phyloP scores from a whole-genome alignment of 2,329 filamentous ascomycete genomes.

The Dothiorella sarmentorum region DNA sequence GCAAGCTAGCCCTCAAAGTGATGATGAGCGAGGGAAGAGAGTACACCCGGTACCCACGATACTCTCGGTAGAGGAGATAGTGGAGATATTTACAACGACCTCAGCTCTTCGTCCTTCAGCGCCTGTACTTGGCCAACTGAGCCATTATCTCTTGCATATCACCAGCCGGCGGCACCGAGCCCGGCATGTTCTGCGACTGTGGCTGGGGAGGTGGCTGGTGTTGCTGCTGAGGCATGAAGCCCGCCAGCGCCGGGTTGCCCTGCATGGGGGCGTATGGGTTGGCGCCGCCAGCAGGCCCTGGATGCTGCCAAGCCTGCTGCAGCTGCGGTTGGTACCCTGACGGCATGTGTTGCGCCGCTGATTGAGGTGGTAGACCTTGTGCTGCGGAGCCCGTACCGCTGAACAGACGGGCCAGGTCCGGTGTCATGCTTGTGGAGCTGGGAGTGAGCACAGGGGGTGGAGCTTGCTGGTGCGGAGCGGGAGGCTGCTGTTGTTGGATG shows the following conservation, averaged over 20 bases:
- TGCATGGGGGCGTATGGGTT: slow-evolving; percentile 27
- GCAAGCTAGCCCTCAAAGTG: no score
- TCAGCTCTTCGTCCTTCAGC: no score
- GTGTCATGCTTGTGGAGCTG: slow-evolving; percentile 24
- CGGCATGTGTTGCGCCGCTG: slow-evolving; percentile 23
- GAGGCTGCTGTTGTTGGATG: slow-evolving; percentile 41
- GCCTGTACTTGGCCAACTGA: slow-evolving; percentile 63
- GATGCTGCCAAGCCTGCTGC: slow-evolving; percentile 31
- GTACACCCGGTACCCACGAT: no score
- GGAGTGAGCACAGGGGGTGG: slow-evolving; percentile 4
- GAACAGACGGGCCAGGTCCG: slow-evolving; percentile 39
- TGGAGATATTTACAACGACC: no score
- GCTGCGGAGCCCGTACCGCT: slow-evolving; percentile 28
- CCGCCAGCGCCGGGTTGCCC: slow-evolving; percentile 31
- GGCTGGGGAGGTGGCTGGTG: slow-evolving; percentile 30
- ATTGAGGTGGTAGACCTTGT: slow-evolving; percentile 21
- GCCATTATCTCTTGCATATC: slow-evolving; percentile 72
- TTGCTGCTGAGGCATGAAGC: slow-evolving; percentile 26
- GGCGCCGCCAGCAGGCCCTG: slow-evolving; percentile 21
- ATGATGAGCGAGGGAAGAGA: no score
- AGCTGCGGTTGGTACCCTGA: slow-evolving; percentile 24
- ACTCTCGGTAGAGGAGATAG: no score
- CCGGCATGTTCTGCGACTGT: slow-evolving; percentile 20
- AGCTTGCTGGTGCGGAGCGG: slow-evolving; percentile 30
- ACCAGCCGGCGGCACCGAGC: slow-evolving; percentile 17